Evolutionary conservation across 345 rosid genomes (phyloP).

Genomic region (Populus pruinosa): DNA sequence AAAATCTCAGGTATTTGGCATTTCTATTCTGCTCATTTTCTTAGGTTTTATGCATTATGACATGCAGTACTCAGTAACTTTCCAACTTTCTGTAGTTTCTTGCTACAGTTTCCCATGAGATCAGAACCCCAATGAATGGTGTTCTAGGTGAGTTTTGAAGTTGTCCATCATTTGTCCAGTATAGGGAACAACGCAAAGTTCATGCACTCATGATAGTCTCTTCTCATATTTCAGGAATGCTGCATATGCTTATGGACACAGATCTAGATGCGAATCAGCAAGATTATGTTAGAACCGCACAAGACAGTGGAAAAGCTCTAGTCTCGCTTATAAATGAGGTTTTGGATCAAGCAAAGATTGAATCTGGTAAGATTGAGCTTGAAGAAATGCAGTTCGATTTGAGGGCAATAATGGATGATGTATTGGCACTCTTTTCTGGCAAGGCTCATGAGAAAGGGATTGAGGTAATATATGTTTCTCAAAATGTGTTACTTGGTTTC

Average conservation of each 20-base stretch:
- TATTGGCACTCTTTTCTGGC: slow-evolving; percentile 86
- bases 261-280: slow-evolving; percentile 84
- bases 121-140: slow-evolving; percentile 98
- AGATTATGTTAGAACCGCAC: slow-evolving; percentile 87
- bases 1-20: slow-evolving; percentile 74
- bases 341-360: slow-evolving; percentile 90
- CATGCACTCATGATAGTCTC: slow-evolving; percentile 5
- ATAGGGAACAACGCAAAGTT: background rate
- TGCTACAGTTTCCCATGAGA: slow-evolving; percentile 98
- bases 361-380: slow-evolving; percentile 95
- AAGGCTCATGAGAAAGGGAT: slow-evolving; percentile 83
- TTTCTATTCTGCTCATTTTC: slow-evolving; percentile 7
- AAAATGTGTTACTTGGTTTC: background rate
- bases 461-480: slow-evolving; percentile 51
- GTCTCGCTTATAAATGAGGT: slow-evolving; percentile 90
- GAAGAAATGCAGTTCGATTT: slow-evolving; percentile 81
- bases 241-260: slow-evolving; percentile 88
- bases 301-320: slow-evolving; percentile 88
- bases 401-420: slow-evolving; percentile 80
- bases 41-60: slow-evolving; percentile 7
- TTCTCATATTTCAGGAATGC: slow-evolving; percentile 59
- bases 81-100: slow-evolving; percentile 62
- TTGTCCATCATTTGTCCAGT: slow-evolving; percentile 1
- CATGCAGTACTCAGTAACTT: slow-evolving; percentile 15
- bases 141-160: slow-evolving; percentile 71